phyloP scores from a whole-genome alignment of 2,329 filamentous ascomycete genomes.

The Xylariaceae sp. region DNA sequence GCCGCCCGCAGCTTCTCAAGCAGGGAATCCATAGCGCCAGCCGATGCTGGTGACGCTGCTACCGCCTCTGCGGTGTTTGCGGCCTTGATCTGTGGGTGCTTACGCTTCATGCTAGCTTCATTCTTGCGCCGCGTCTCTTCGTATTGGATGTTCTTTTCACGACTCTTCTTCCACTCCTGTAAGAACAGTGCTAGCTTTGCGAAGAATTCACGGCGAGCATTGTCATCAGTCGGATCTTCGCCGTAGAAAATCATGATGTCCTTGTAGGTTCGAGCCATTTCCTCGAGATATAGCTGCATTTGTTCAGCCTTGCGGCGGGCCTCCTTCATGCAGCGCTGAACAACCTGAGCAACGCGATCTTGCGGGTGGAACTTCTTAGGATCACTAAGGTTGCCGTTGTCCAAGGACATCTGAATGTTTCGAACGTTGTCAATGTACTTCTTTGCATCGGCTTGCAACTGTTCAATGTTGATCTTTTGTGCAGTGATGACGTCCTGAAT shows the following conservation, averaged over 20 bases:
- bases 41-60: slow-evolving; percentile 63
- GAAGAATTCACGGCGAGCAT: slow-evolving; percentile 92
- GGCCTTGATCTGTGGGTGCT: slow-evolving; percentile 65
- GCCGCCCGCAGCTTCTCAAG: slow-evolving; percentile 92
- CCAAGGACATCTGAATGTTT: slow-evolving; percentile 86
- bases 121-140: slow-evolving; percentile 82
- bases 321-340: slow-evolving; percentile 94
- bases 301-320: slow-evolving; percentile 93
- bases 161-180: slow-evolving; percentile 90
- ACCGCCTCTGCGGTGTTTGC: slow-evolving; percentile 39
- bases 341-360: slow-evolving; percentile 86
- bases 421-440: slow-evolving; percentile 92
- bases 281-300: slow-evolving; percentile 86
- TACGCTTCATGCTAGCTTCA: slow-evolving; percentile 88
- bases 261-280: slow-evolving; percentile 86
- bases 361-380: slow-evolving; percentile 97
- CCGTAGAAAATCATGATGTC: slow-evolving; percentile 97
- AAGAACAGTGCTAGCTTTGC: slow-evolving; percentile 87
- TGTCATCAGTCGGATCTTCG: slow-evolving; percentile 87
- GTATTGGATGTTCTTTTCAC: slow-evolving; percentile 79
- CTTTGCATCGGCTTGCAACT: slow-evolving; percentile 79
- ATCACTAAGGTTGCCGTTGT: slow-evolving; percentile 90
- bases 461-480: slow-evolving; percentile 93
- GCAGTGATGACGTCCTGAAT: slow-evolving; percentile 71
- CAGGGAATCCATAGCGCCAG: slow-evolving; percentile 92